These are phyloP conservation scores for Oropetium thomaeum DNA, from an alignment of 176 grass and related monocot genomes.

Conservation along the genomic window DNA sequence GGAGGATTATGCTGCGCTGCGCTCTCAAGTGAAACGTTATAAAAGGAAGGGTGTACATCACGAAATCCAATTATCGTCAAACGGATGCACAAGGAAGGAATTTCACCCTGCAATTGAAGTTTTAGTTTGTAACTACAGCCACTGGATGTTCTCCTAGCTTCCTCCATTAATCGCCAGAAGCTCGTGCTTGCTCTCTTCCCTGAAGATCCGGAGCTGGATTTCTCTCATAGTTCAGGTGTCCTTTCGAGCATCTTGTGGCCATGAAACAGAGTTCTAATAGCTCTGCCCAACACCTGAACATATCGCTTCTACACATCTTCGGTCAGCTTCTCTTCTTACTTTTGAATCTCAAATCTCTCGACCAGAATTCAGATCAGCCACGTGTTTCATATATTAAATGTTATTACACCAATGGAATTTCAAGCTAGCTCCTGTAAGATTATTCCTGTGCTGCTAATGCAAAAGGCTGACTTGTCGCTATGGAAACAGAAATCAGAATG, in stretches of 20 bases:
- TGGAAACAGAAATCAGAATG: background rate
- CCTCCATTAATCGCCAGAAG: background rate
- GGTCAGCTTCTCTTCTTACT: conserved; percentile 14
- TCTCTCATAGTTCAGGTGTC: background rate
- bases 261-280: conserved; percentile 9
- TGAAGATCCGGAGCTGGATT: background rate
- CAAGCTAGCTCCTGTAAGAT: background rate
- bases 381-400: background rate
- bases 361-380: background rate
- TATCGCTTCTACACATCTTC: conserved; percentile 15
- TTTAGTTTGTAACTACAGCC: background rate
- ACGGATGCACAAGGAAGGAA: background rate
- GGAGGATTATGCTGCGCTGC: background rate
- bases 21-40: background rate
- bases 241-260: background rate
- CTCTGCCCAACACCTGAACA: background rate
- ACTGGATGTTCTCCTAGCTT: too few species aligned
- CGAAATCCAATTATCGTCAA: too few species aligned
- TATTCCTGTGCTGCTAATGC: background rate
- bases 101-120: background rate
- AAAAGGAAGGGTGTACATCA: background rate
- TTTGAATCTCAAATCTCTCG: background rate
- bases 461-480: background rate
- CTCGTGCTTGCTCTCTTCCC: background rate
- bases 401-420: background rate